Base-by-base conservation (phyloP, 1,284 basidiomycete genomes). In the Ustilago vetiveriae region DNA sequence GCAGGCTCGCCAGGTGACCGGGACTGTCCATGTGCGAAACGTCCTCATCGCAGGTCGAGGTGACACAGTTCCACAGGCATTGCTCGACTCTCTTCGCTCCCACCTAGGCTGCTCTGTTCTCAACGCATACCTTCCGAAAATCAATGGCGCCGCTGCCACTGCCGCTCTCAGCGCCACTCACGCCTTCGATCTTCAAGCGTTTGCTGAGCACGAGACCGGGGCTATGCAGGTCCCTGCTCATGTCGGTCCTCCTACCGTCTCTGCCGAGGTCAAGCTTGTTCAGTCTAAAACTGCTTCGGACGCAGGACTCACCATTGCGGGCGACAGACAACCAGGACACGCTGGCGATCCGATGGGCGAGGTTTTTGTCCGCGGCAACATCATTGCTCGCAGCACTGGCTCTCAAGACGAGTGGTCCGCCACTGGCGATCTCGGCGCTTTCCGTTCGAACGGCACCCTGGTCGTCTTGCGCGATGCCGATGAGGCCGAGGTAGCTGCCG, bases 401-500 rank as follows among this genome's bases (percentile, higher is more conserved):
- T 23, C 29, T 5, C 30, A 41, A 5, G 39, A 57, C 4, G 62
- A 60, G 6, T 80, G 78, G 76, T 44, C 38, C 21, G 45, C 53
- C 10, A 79, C 79, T 3, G 74, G 72, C 42, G 76, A 80, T 41
- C 46, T 79, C 4, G 79, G 50, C 17, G 54, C 67, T 6, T 54
- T 75, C 56, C 72, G 79, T 17, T 69, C 79, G 16, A 81, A 81
- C 49, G 79, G 79, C 11, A 81, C 79, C 10, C 64, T 81, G 2
- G 77, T 81, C 2, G 56, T 81, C 1, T 41, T 80, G 0, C 70
- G 58, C 19, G 66, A 73, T 40, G 44, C 62, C 4, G 51, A 55
- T 23, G 56, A 70, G 14, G 52, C 58, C 8, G 40, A 56, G 0
- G 29, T 60, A 4, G 69, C 59, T 13, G 52, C 37, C 3, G 68